Base-by-base conservation (phyloP, 495 filamentous ascomycete species). In the Cercophora sp. region DNA sequence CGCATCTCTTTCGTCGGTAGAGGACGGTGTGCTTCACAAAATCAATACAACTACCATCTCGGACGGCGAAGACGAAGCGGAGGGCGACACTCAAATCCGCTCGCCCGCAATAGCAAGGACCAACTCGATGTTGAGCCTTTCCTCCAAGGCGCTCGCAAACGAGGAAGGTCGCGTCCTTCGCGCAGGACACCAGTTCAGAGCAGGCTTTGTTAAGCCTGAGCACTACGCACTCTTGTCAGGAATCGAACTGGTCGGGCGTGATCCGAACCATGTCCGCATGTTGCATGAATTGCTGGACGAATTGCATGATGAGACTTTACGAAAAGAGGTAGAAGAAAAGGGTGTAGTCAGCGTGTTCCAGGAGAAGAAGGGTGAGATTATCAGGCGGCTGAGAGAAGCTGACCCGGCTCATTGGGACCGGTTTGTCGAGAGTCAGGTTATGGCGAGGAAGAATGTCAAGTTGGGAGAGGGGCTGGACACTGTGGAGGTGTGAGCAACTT, bases 131-230 rank as follows among this genome's bases (percentile, higher is more conserved):
- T 85, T 93, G 37, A 91, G 86, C 8, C 77, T 94, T 18, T 83
- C 86, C 42, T 86, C 88, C 18, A 86, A 83, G 43, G 87, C 85
- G 19, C 82, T 92, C 42, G 84, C 86, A 9, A 79, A 89, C 37
- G 93, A 98, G 70, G 93, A 98, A 78, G 93, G 87, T 39, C 87
- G 85, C 31, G 81, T 92, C 54, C 87, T 95, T 60, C 86, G 90
- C 19, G 81, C 90, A 9, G 88, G 89, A 13, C 89, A 94, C 62
- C 81, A 85, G 54, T 77, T 96, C 52, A 84, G 89, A 16, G 81
- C 84, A 1, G 87, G 62, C 31, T 65, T 74, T 26, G 62, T 74
- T 46, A 72, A 70, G 50, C 67, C 68, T 8, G 75, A 79, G 42
- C 64, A 79, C 41, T 70, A 70, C 39, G 57, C 73, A 16, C 54